These are phyloP conservation scores for Kwoniella mangroviensis DNA, from an alignment of 768 basidiomycete species.

Conservation along the genomic window DNA sequence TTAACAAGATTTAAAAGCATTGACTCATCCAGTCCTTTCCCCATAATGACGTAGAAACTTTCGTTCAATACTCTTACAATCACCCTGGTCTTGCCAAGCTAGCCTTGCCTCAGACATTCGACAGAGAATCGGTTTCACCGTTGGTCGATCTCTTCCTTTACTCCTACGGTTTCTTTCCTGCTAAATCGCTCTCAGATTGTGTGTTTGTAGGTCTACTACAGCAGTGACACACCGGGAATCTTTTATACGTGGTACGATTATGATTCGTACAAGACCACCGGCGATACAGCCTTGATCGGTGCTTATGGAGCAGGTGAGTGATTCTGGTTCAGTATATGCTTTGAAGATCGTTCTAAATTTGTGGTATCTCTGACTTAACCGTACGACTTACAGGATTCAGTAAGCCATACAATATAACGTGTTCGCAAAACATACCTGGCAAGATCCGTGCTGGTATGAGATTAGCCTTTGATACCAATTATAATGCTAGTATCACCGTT, in stretches of 20 bases:
- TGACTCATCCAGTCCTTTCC: neutral
- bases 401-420: neutral
- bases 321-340: neutral
- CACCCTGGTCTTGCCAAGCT: neutral
- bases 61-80: neutral
- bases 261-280: neutral
- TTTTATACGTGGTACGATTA: neutral
- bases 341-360: too few relatives aligned
- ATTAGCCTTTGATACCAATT: neutral
- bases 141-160: too few relatives aligned
- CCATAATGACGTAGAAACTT: neutral
- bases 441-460: neutral
- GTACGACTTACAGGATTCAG: neutral
- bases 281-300: neutral
- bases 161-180: too few relatives aligned
- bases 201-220: neutral
- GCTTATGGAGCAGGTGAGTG: neutral
- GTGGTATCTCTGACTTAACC: neutral
- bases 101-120: neutral
- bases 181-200: too few relatives aligned
- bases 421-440: neutral
- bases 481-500: neutral
- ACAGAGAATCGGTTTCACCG: neutral
- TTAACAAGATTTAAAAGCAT: neutral
- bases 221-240: neutral